Base-by-base conservation (phyloP, 2,329 filamentous ascomycete species). In the Aaosphaeria pasadenensis region DNA sequence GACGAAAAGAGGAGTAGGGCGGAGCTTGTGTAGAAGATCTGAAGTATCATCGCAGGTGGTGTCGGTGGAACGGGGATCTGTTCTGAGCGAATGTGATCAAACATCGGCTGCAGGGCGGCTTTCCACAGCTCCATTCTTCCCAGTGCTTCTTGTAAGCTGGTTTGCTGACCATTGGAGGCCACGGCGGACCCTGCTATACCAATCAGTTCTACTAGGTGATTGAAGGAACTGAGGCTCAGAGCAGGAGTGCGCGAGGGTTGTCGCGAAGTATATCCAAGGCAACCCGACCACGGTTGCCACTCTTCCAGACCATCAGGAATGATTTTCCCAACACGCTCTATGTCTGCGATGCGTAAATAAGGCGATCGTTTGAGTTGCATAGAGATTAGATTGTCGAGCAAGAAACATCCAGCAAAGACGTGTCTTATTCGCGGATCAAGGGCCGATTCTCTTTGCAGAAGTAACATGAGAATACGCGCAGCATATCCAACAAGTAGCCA, bases 261-360 rank as follows among this genome's bases (percentile, higher is more conserved):
- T 54, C 50, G 35, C 48, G 46, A n/a, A 48, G 46, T 31, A 38
- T 71, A 69, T 53, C 70, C 66, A 48, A 74, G 57, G 50, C 75
- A 74, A 29, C 83, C 80, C 13, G 76, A 75, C 87, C 87, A 90
- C 1, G 84, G 82, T 54, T 87, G 83, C 86, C 86, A 89, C 69
- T 89, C 86, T 59, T 89, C 87, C 17, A 86, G 70, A 1, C 84
- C 84, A 56, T 87, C 83, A 63, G 88, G 84, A 29, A 81, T 75
- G 2, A 87, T 71, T 3, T 70, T 66, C 7, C 77, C 77, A 30
- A 76, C 62, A 35, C 68, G 64, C n/a, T 73, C 66, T 29, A 81
- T 63, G 44, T 82, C 77, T 11, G 74, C 71, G 7, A 68, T 61
- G 47, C 70, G 70, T 5, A 85, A 72, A 59, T 80, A 78, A 2